Evolutionary conservation across 2,329 filamentous ascomycete genomes (phyloP), one percentile per base, ranked within the genome.

Genomic region (Thermothelomyces thermophilus): DNA sequence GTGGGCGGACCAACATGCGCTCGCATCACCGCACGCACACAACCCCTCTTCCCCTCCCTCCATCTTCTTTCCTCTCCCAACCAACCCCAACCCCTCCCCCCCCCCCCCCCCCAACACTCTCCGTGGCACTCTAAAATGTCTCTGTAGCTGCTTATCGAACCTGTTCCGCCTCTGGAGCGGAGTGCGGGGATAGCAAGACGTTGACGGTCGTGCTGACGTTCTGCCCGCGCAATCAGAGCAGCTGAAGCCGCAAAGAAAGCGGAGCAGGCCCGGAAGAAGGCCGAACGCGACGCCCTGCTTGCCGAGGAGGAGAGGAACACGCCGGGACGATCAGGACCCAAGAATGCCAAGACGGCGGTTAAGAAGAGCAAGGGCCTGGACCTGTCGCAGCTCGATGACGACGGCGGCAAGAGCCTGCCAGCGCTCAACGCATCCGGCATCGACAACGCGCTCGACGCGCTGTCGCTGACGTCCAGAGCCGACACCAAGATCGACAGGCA

Each of bases 361-460:
- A 87, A 87, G 69, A 86, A 86, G 66, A 77, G 75, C 42, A 77
- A 80, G 54, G 87, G 87, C 20, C 77, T 91, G 33, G 86, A 90
- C 62, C 77, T 91, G 35, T 79, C 77, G 16, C 83, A 87, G 65
- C 83, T 95, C 57, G 87, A 93, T 61, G 73, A 69, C 41, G 79
- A 79, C 55, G 71, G 66, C 55, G 50, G 57, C 47, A 45, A 52
- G 46, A 53, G 63, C 13, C 67, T 82, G 9, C 60, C 74, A 0
- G 69, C 86, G 0, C 77, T 96, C 61, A 90, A 85, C 66, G 90
- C 90, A 3, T 78, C 85, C 0, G 90, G 90, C 62, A 95, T 98
- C 67, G 90, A 97, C 67, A 91, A 96, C 62, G 90, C 90, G 0
- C 80, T 97, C 43, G 90, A 96, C 62, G 90, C 90, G 3, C 79